A percentile compares a stretch with the other conserved stretches of the same genome.
phyloP scores from a whole-genome alignment of 2,329 filamentous ascomycete species.

The Cytospora leucostoma region DNA sequence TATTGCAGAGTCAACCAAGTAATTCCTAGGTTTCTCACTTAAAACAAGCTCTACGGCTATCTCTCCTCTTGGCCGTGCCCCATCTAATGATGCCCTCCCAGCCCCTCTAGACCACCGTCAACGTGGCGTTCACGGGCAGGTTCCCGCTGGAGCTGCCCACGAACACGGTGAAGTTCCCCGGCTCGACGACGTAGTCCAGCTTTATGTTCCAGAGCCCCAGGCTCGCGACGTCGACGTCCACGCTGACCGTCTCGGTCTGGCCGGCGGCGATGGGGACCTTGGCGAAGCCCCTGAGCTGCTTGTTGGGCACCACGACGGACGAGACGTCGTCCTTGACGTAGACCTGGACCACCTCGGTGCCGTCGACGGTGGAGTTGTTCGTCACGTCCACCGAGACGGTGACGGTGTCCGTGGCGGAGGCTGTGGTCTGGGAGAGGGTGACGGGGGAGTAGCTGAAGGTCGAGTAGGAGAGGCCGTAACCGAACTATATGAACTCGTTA shows the following conservation, averaged over 20 bases:
- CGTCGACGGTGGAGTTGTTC: slow-evolving; percentile 59
- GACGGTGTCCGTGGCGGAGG: slow-evolving; percentile 52
- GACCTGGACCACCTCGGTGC: slow-evolving; percentile 67
- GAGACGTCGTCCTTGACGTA: slow-evolving; percentile 66
- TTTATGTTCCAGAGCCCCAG: slow-evolving; percentile 59
- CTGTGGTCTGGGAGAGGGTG: slow-evolving; percentile 50
- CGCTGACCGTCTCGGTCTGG: slow-evolving; percentile 52
- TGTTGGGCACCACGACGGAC: slow-evolving; percentile 65
- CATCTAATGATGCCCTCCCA: background rate
- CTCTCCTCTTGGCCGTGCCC: background rate
- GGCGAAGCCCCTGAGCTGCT: slow-evolving; percentile 65
- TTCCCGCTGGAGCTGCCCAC: slow-evolving; percentile 63
- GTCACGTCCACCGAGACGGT: slow-evolving; percentile 63
- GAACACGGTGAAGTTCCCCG: slow-evolving; percentile 64
- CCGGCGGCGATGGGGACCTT: slow-evolving; percentile 65
- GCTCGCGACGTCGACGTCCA: slow-evolving; percentile 57
- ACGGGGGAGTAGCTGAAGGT: slow-evolving; percentile 61
- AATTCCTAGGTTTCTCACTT: too few species aligned
- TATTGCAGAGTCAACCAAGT: too few species aligned
- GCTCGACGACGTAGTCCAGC: slow-evolving; percentile 75
- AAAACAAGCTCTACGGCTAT: background rate
- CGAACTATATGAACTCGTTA: slow-evolving; percentile 49
- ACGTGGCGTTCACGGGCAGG: slow-evolving; percentile 56
- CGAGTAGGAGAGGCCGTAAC: slow-evolving; percentile 67
- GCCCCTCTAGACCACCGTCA: slow-evolving; percentile 47